These are phyloP conservation scores for Solanum tarapatanum DNA, from an alignment of 257 asterid genomes.

Conservation along the genomic window DNA sequence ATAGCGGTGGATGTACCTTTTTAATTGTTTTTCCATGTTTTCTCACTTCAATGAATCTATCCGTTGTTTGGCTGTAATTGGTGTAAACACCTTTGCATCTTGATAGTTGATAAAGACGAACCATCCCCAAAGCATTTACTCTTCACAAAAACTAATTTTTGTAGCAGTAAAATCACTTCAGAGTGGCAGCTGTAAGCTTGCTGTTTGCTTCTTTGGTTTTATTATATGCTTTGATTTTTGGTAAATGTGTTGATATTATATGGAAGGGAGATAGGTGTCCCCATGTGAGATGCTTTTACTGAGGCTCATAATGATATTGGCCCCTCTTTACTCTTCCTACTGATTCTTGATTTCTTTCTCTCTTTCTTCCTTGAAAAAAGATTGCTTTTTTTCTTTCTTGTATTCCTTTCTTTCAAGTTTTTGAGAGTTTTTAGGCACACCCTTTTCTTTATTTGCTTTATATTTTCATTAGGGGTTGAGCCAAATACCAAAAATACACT, in stretches of 20 bases:
- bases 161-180: neutral
- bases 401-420: neutral
- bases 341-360: neutral
- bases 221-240: conserved; percentile 2
- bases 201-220: neutral
- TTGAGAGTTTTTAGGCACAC: neutral
- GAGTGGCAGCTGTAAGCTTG: neutral
- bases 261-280: conserved; percentile 9
- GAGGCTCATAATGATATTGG: conserved; percentile 44
- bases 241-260: neutral
- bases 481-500: neutral
- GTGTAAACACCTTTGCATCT: neutral
- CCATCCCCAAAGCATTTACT: neutral
- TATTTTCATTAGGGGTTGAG: neutral
- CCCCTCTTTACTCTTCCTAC: conserved; percentile 28
- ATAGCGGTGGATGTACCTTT: neutral
- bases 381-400: neutral
- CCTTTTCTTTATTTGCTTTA: neutral
- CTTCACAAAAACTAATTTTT: neutral
- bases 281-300: conserved; percentile 26
- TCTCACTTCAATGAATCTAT: neutral
- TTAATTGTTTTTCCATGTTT: neutral
- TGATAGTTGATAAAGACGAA: neutral
- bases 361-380: neutral
- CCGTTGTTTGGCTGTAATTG: conserved; percentile 1